Conservation (phyloP, 495 filamentous ascomycete genomes). For the Cercophora newfieldiana region DNA sequence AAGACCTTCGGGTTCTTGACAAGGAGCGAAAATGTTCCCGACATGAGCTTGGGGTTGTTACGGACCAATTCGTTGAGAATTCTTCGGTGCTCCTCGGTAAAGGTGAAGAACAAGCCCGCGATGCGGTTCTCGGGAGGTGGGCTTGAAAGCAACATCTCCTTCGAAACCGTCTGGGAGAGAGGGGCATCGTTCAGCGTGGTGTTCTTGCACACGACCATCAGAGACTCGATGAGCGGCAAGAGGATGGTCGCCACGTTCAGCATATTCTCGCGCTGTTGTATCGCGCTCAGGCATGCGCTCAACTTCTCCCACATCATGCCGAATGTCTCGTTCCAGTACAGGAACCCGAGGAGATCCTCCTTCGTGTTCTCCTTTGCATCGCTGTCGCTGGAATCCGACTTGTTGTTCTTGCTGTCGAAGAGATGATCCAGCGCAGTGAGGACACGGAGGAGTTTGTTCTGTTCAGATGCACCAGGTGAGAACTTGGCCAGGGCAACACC, state of each 20-base stretch:
- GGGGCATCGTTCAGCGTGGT: constrained; percentile 70
- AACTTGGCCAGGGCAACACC: constrained; percentile 93
- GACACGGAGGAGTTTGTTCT: constrained; percentile 91
- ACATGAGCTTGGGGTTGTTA: constrained; percentile 96
- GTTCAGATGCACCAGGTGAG: constrained; percentile 91
- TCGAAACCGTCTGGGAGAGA: constrained; percentile 53
- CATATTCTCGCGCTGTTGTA: constrained; percentile 89
- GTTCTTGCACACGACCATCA: constrained; percentile 99
- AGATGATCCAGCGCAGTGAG: constrained; percentile 93
- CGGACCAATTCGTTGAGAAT: constrained; percentile 98
- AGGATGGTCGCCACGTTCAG: constrained; percentile 95
- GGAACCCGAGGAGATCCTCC: constrained; percentile 77
- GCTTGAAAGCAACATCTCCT: constrained; percentile 72
- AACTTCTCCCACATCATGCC: constrained; percentile 87
- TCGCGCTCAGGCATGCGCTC: constrained; percentile 85
- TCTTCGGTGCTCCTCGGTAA: constrained; percentile 96
- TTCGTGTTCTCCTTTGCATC: constrained; percentile 57
- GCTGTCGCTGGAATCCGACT: constrained; percentile 57
- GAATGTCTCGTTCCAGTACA: constrained; percentile 91
- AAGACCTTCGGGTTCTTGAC: constrained; percentile 99
- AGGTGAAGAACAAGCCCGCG: constrained; percentile 93
- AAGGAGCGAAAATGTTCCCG: constrained; percentile 89
- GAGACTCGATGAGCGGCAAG: constrained; percentile 85
- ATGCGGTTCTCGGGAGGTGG: constrained; percentile 79
- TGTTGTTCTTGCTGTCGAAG: constrained; percentile 71